These are phyloP conservation scores for Pestalotiopsis fici DNA, from an alignment of 2,329 filamentous ascomycete genomes.

Conservation along the genomic window DNA sequence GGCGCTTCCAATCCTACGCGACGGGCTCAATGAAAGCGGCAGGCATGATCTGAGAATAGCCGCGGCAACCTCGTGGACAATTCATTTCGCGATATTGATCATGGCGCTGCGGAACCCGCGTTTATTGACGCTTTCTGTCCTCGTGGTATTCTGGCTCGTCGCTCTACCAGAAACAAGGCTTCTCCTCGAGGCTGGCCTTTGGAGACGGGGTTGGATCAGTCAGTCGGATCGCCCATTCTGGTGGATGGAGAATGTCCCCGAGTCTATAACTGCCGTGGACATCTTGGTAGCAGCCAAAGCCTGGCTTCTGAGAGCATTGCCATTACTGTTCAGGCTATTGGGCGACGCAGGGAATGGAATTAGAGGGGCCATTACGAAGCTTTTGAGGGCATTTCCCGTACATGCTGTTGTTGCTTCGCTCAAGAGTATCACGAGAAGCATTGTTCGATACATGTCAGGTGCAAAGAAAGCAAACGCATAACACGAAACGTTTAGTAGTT, in stretches of 20 bases:
- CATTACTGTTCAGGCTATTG: neutral
- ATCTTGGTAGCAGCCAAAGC: neutral
- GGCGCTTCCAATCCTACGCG: neutral
- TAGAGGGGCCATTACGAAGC: neutral
- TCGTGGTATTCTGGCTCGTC: neutral
- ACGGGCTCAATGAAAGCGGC: neutral
- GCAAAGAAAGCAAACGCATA: neutral
- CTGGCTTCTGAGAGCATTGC: neutral
- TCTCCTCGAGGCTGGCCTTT: neutral
- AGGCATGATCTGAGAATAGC: neutral
- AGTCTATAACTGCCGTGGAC: neutral
- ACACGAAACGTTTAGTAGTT: neutral
- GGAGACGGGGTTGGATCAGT: neutral
- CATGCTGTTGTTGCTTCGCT: neutral
- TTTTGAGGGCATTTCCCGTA: neutral
- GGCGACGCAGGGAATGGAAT: neutral
- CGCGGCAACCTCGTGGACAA: neutral
- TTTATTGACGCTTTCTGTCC: neutral
- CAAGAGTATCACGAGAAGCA: neutral
- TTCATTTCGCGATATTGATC: neutral
- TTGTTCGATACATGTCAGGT: neutral
- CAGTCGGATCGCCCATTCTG: neutral
- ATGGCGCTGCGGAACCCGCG: neutral
- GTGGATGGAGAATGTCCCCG: neutral
- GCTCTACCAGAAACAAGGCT: neutral